phyloP scores from a whole-genome alignment of 495 filamentous ascomycete species.

The Hypoxylon fuscum region DNA sequence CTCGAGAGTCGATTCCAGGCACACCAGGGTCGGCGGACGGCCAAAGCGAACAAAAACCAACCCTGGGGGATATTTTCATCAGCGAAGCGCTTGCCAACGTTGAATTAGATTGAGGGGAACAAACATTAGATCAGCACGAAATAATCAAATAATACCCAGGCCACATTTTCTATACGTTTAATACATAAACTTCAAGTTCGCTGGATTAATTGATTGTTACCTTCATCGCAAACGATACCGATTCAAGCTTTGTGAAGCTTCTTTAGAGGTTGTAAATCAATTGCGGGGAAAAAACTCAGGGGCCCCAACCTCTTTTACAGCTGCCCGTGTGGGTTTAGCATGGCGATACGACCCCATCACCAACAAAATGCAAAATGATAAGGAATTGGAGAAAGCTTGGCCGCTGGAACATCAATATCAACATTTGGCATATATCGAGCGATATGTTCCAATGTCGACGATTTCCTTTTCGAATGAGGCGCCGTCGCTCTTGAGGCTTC shows the following conservation, averaged over 20 bases:
- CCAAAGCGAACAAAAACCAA: constrained; percentile 16
- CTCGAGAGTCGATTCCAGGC: constrained; percentile 30
- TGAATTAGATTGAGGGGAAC: constrained; percentile 25
- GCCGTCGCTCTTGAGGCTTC: neutral
- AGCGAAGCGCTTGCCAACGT: constrained; percentile 30
- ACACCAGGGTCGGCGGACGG: constrained; percentile 26
- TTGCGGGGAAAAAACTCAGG: constrained; percentile 5
- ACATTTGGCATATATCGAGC: neutral
- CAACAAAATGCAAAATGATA: constrained; percentile 22
- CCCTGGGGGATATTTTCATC: constrained; percentile 21
- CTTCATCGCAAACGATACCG: neutral
- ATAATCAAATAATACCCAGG: constrained; percentile 29
- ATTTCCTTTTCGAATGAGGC: constrained; percentile 1
- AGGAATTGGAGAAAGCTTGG: constrained; percentile 39
- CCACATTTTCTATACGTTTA: constrained; percentile 2
- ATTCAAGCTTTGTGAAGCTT: neutral
- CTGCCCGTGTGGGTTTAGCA: constrained; percentile 29
- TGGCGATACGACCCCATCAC: constrained; percentile 1
- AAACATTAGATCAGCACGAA: neutral
- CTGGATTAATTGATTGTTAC: neutral
- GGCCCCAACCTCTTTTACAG: constrained; percentile 10
- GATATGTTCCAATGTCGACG: constrained; percentile 14
- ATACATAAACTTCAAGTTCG: neutral
- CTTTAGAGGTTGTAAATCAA: neutral
- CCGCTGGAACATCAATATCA: constrained; percentile 20